Conservation (phyloP, 768 basidiomycete species). For the Hemileccinum impolitum region DNA sequence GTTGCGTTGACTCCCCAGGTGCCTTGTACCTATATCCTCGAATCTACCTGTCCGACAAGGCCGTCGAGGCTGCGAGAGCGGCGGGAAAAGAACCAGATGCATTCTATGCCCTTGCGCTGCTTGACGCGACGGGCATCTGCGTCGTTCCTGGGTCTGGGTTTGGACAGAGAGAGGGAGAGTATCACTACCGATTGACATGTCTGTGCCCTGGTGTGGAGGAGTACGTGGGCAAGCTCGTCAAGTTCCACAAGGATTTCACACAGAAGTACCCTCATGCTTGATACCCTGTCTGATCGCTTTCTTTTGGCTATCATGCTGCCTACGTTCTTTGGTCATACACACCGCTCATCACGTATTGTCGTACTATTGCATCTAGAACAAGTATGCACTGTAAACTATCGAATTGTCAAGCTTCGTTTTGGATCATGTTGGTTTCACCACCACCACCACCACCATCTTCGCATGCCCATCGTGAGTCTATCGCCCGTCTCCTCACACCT, state of each 20-base stretch:
- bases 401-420: background rate
- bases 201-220: slow-evolving; percentile 93
- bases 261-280: slow-evolving; percentile 38
- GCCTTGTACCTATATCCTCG: slow-evolving; percentile 92
- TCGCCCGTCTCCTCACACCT: slow-evolving; percentile 52
- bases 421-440: slow-evolving; percentile 13
- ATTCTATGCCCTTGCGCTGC: slow-evolving; percentile 79
- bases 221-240: slow-evolving; percentile 81
- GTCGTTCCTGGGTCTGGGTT: slow-evolving; percentile 94
- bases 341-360: background rate
- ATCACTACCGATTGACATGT: slow-evolving; percentile 91
- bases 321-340: background rate
- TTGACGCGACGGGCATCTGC: slow-evolving; percentile 91
- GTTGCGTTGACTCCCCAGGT: slow-evolving; percentile 86
- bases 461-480: slow-evolving; percentile 47
- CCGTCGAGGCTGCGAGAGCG: slow-evolving; percentile 66
- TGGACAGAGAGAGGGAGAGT: slow-evolving; percentile 86
- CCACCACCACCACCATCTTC: slow-evolving; percentile 31
- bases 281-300: slow-evolving; percentile 4
- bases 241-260: slow-evolving; percentile 63
- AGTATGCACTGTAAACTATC: background rate
- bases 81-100: slow-evolving; percentile 82
- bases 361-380: background rate
- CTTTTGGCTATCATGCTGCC: background rate
- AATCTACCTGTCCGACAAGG: slow-evolving; percentile 70